phyloP scores from a whole-genome alignment of 768 basidiomycete genomes.

The Suillus paluster region DNA sequence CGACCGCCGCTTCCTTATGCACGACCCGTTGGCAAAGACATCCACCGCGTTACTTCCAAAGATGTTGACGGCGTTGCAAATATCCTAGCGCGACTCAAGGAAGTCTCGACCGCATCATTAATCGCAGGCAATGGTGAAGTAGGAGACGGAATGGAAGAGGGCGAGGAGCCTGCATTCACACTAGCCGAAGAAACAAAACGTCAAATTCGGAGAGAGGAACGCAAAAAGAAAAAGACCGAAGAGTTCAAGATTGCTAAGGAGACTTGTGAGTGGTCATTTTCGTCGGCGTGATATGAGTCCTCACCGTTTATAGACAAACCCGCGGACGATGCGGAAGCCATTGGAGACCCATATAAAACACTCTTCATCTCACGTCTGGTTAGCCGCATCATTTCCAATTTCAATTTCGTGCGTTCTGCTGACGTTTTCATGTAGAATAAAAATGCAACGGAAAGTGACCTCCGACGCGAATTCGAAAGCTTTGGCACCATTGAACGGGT shows the following conservation, averaged over 20 bases:
- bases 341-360: conserved; percentile 98
- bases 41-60: conserved; percentile 72
- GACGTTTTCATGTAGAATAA: conserved; percentile 67
- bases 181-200: conserved; percentile 84
- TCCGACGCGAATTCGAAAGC: conserved; percentile 93
- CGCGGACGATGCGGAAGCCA: conserved; percentile 85
- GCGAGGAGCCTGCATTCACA: conserved; percentile 80
- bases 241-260: conserved; percentile 83
- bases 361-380: conserved; percentile 95
- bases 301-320: conserved; percentile 76
- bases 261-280: conserved; percentile 65
- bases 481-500: conserved; percentile 96
- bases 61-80: conserved; percentile 76
- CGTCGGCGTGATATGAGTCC: conserved; percentile 1
- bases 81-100: conserved; percentile 74
- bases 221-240: conserved; percentile 75
- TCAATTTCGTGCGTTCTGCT: conserved; percentile 11
- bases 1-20: conserved; percentile 88
- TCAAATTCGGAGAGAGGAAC: conserved; percentile 75
- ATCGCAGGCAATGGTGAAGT: conserved; percentile 51
- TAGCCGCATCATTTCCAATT: conserved; percentile 22
- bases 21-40: conserved; percentile 84
- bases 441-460: conserved; percentile 87
- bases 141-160: conserved; percentile 79
- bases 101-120: conserved; percentile 73